Evolutionary conservation across 1,139 yeast genomes (phyloP).

Genomic region (Candida tunisiensis): DNA sequence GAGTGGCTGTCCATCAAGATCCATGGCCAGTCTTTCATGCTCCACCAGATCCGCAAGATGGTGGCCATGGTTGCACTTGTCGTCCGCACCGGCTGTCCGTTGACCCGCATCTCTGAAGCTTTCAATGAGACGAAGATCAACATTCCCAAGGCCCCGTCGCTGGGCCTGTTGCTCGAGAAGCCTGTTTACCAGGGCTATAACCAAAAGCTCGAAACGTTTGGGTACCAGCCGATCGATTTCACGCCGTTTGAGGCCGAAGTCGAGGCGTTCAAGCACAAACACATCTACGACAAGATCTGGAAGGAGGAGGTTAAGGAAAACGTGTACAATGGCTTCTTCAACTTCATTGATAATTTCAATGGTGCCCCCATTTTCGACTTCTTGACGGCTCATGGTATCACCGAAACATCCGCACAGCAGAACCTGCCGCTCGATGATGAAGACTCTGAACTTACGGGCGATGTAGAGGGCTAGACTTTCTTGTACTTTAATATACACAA

Average conservation of each 20-base stretch:
- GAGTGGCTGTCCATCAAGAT: slow-evolving; percentile 95
- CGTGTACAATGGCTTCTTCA: slow-evolving; percentile 76
- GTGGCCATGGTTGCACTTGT: slow-evolving; percentile 86
- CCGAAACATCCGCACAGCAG: slow-evolving; percentile 11
- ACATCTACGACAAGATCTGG: slow-evolving; percentile 83
- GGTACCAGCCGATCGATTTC: slow-evolving; percentile 66
- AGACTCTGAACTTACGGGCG: slow-evolving; percentile 14
- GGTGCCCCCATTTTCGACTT: slow-evolving; percentile 54
- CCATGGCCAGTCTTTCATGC: slow-evolving; percentile 97
- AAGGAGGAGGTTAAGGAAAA: slow-evolving; percentile 78
- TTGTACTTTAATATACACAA: background rate
- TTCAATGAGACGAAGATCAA: slow-evolving; percentile 61
- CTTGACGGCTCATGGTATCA: slow-evolving; percentile 47
- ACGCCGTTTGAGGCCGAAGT: slow-evolving; percentile 50
- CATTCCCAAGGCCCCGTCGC: slow-evolving; percentile 95
- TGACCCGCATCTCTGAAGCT: slow-evolving; percentile 58
- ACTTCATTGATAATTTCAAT: slow-evolving; percentile 66
- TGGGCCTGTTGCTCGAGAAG: slow-evolving; percentile 76
- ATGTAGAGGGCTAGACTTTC: slow-evolving; percentile 12
- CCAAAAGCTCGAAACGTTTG: slow-evolving; percentile 49
- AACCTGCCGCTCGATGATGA: slow-evolving; percentile 10
- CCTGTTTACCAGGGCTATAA: slow-evolving; percentile 89
- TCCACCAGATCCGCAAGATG: slow-evolving; percentile 97
- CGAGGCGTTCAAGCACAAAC: slow-evolving; percentile 74
- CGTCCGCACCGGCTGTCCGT: slow-evolving; percentile 75